These are phyloP conservation scores for Vigna unguiculata DNA, from an alignment of 306 rosid genomes.

Conservation along the genomic window DNA sequence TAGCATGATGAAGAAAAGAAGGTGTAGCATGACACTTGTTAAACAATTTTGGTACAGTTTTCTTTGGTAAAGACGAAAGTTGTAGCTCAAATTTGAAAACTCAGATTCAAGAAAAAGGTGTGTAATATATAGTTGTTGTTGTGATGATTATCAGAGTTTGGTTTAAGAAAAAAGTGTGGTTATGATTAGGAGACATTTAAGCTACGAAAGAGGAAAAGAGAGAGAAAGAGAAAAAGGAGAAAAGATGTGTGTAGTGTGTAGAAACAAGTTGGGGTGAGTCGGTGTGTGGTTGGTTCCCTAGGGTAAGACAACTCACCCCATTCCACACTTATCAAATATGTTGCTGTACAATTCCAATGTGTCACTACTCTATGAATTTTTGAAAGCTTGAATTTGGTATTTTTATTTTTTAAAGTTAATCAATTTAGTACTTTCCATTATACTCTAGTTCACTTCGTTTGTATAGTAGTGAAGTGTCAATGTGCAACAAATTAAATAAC, in stretches of 20 bases:
- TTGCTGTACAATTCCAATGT: background rate
- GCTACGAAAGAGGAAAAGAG: background rate
- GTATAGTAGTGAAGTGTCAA: too few species aligned
- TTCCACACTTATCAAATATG: background rate
- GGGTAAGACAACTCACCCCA: constrained; percentile 56
- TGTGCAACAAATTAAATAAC: too few species aligned
- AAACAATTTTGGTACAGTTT: background rate
- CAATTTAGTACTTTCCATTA: too few species aligned
- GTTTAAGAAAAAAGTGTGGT: background rate
- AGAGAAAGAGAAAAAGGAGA: background rate
- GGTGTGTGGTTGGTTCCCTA: constrained; percentile 57
- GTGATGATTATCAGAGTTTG: background rate
- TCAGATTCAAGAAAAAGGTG: background rate
- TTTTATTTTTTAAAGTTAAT: too few species aligned
- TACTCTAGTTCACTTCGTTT: too few species aligned
- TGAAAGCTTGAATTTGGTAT: too few species aligned
- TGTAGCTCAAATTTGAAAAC: constrained; percentile 30
- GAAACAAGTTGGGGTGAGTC: constrained; percentile 36
- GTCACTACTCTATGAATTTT: too few species aligned
- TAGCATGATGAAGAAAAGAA: background rate
- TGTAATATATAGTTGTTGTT: background rate
- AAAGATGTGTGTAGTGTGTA: too few species aligned
- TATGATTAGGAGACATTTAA: constrained; percentile 13
- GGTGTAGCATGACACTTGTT: too few species aligned
- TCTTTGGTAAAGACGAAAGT: constrained; percentile 8